These are phyloP conservation scores for Aschersonia sp. DNA, from an alignment of 2,329 filamentous ascomycete genomes.

Conservation along the genomic window DNA sequence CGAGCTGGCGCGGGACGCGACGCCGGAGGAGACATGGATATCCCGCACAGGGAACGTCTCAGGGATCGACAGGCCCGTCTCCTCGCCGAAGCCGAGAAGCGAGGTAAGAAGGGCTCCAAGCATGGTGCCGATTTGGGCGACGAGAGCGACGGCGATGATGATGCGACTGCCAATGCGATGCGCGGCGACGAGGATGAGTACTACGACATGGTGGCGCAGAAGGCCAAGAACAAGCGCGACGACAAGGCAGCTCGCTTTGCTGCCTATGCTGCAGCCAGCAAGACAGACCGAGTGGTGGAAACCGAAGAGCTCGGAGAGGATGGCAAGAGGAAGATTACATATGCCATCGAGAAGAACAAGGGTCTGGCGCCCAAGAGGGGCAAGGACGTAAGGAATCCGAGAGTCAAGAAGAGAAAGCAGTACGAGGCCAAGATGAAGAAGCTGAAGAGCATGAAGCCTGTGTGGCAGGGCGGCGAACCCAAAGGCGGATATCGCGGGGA, in stretches of 20 bases:
- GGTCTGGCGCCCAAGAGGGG: constrained; percentile 76
- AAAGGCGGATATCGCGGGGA: constrained; percentile 83
- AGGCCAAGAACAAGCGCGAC: constrained; percentile 54
- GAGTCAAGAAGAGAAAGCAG: constrained; percentile 97
- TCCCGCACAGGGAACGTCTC: constrained; percentile 79
- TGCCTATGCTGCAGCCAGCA: constrained; percentile 45
- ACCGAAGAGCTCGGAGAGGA: constrained; percentile 61
- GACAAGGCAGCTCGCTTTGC: constrained; percentile 50
- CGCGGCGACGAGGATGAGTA: constrained; percentile 58
- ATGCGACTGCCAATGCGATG: constrained; percentile 31
- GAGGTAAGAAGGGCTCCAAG: constrained; percentile 52
- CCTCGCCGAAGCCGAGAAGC: constrained; percentile 74
- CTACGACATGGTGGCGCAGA: constrained; percentile 74
- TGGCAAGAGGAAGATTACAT: constrained; percentile 84
- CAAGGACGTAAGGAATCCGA: constrained; percentile 88
- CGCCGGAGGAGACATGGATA: constrained; percentile 65
- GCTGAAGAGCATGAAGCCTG: constrained; percentile 68
- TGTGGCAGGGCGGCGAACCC: constrained; percentile 76
- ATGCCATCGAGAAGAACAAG: constrained; percentile 96
- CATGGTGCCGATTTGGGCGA: constrained; percentile 54
- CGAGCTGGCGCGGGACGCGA: constrained; percentile 59
- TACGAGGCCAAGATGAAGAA: constrained; percentile 98
- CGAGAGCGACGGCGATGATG: constrained; percentile 55
- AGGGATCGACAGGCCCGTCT: constrained; percentile 75
- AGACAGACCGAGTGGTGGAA: constrained; percentile 47